Conservation (phyloP, 2,329 filamentous ascomycete species). For the Orbilia blumenaviensis region DNA sequence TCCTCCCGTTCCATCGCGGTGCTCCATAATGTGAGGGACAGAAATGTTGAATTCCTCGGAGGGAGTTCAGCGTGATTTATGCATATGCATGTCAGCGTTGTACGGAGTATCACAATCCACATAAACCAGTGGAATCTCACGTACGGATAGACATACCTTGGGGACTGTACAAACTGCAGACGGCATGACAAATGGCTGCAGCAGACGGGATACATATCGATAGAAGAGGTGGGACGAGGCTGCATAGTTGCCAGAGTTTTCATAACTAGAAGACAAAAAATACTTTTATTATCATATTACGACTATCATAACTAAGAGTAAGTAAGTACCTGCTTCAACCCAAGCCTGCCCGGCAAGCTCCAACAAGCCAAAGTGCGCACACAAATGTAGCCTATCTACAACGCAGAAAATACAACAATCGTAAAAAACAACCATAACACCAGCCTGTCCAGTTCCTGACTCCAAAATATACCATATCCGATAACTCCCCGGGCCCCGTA, state of each 20-base stretch:
- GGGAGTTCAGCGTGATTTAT: constrained; percentile 24
- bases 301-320: neutral
- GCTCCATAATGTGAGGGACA: constrained; percentile 6
- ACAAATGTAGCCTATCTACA: neutral
- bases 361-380: neutral
- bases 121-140: neutral
- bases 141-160: constrained; percentile 18
- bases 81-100: constrained; percentile 35
- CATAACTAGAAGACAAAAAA: neutral
- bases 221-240: neutral
- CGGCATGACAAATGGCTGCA: constrained; percentile 4
- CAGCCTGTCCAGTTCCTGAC: neutral
- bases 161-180: no score
- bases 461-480: neutral
- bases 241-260: neutral
- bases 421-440: constrained; percentile 3
- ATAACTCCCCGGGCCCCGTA: neutral
- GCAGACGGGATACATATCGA: constrained; percentile 5
- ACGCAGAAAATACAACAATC: constrained; percentile 21
- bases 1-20: neutral
- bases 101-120: constrained; percentile 10
- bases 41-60: constrained; percentile 16
- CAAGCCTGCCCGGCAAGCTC: neutral
- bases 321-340: no score
- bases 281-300: neutral